Conservation (phyloP, 1,284 basidiomycete species). For the Mycena citricolor region DNA sequence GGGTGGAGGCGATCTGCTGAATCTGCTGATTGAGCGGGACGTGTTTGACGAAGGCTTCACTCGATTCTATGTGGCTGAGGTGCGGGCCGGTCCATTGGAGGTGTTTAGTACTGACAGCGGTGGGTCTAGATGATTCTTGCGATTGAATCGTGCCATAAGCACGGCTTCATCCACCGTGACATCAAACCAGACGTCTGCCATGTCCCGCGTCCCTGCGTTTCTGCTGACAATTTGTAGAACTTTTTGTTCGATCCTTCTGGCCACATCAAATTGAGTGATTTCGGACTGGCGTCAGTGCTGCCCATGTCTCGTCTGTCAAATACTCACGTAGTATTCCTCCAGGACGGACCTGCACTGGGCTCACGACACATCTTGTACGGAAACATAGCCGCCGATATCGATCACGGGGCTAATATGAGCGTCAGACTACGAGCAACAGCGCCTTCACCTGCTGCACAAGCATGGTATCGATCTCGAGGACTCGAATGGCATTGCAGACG, state of each 20-base stretch:
- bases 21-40: constrained; percentile 91
- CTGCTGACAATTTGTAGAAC: constrained; percentile 57
- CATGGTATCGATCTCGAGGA: constrained; percentile 95
- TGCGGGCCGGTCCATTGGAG: no score
- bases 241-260: constrained; percentile 93
- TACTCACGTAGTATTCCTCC: constrained; percentile 24
- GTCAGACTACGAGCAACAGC: constrained; percentile 97
- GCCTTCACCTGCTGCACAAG: constrained; percentile 84
- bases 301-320: constrained; percentile 30
- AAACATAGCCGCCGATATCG: constrained; percentile 15
- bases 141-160: constrained; percentile 89
- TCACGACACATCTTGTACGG: constrained; percentile 85
- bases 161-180: constrained; percentile 96
- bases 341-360: constrained; percentile 88
- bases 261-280: constrained; percentile 94
- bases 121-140: constrained; percentile 89
- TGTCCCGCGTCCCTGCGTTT: constrained; percentile 24
- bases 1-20: constrained; percentile 95
- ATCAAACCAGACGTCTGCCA: constrained; percentile 87
- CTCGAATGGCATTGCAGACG: constrained; percentile 60
- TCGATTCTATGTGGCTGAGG: constrained; percentile 93
- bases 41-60: constrained; percentile 94
- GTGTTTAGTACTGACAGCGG: no score
- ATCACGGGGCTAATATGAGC: no score
- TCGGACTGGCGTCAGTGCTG: constrained; percentile 83